Evolutionary conservation across 2,329 filamentous ascomycete species (phyloP).

Genomic region (Exophiala lecanii-corni): DNA sequence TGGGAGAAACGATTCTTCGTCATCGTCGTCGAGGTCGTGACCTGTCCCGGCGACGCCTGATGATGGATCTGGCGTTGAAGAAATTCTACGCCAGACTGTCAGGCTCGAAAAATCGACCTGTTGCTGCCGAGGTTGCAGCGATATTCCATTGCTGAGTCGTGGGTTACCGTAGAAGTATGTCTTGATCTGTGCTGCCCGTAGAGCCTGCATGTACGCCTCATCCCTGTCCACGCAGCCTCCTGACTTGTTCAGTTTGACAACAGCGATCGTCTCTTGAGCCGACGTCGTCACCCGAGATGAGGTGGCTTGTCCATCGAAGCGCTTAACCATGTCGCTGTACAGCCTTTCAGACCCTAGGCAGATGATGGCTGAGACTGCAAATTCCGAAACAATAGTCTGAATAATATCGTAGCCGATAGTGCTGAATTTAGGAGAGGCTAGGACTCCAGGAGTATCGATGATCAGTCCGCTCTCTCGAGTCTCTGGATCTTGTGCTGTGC

Average conservation of each 20-base stretch:
- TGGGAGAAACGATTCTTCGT: conserved; percentile 36
- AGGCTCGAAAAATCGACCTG: conserved; percentile 73
- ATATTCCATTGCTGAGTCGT: conserved; percentile 49
- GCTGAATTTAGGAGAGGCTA: conserved; percentile 50
- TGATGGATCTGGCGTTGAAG: conserved; percentile 12
- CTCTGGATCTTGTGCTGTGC: conserved; percentile 69
- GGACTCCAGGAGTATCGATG: conserved; percentile 73
- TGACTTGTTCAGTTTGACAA: conserved; percentile 77
- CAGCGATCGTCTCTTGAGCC: conserved; percentile 59
- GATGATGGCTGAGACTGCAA: conserved; percentile 72
- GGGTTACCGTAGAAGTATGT: conserved; percentile 90
- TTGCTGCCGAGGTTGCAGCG: conserved; percentile 82
- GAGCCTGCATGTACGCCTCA: conserved; percentile 65
- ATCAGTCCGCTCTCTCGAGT: conserved; percentile 73
- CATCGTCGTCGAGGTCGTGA: conserved; percentile 36
- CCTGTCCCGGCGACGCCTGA: background rate
- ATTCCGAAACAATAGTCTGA: conserved; percentile 69
- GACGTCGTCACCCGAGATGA: conserved; percentile 44
- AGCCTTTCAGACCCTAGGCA: conserved; percentile 75
- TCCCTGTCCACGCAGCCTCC: conserved; percentile 78
- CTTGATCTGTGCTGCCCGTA: conserved; percentile 71
- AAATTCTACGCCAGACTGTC: conserved; percentile 64
- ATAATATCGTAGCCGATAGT: conserved; percentile 68
- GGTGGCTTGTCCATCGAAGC: conserved; percentile 55
- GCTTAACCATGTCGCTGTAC: conserved; percentile 67